phyloP scores from a whole-genome alignment of 1,284 basidiomycete species.

The Microbotryum saponariae region DNA sequence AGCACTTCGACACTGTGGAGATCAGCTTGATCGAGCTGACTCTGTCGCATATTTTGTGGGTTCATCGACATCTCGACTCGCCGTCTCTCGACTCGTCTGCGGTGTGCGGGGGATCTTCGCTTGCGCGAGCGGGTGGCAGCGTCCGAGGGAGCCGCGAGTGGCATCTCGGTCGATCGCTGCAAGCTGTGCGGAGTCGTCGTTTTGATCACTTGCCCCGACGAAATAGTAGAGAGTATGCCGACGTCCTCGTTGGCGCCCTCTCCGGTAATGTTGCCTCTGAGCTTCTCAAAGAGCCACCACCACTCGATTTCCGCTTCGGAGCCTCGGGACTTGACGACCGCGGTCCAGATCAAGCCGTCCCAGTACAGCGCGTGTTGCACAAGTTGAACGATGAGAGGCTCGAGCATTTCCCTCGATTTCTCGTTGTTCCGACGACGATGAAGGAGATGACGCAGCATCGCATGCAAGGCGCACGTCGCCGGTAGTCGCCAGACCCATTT shows the following conservation, averaged over 20 bases:
- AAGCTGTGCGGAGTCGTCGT: too few relatives aligned
- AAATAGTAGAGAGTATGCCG: neutral
- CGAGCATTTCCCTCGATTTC: neutral
- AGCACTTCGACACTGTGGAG: neutral
- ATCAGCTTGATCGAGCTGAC: too few relatives aligned
- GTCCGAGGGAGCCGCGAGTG: neutral
- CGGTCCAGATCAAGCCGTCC: conserved; percentile 20
- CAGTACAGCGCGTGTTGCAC: conserved; percentile 21
- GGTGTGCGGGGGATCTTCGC: neutral
- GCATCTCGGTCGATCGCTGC: too few relatives aligned
- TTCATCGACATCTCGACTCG: neutral
- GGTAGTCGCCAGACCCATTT: conserved; percentile 28
- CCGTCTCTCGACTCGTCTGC: neutral
- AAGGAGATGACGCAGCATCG: conserved; percentile 13
- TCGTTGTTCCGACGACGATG: neutral
- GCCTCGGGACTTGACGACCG: neutral
- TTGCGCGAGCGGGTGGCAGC: neutral
- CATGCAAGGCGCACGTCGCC: conserved; percentile 18
- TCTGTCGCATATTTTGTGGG: too few relatives aligned
- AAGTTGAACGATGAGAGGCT: conserved; percentile 16
- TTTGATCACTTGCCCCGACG: too few relatives aligned
- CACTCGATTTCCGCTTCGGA: conserved; percentile 3
- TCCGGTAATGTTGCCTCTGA: neutral
- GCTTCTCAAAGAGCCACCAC: conserved; percentile 5
- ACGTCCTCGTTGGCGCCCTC: neutral